Base-by-base conservation (phyloP, 495 filamentous ascomycete species). In the Baudoinia panamericana region DNA sequence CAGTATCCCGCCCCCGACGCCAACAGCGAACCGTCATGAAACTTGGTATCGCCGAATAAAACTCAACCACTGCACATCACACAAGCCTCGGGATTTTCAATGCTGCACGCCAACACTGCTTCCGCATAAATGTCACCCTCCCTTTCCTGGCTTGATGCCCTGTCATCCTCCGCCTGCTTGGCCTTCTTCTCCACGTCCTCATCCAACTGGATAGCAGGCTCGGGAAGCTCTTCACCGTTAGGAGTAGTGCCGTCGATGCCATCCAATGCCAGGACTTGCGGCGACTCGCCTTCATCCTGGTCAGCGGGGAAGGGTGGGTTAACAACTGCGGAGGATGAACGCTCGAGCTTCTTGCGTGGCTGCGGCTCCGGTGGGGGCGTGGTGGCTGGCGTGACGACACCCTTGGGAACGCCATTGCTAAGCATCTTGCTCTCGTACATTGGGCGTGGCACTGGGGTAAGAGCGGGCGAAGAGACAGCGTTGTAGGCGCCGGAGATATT, bases 111-210 rank as follows among this genome's bases (percentile, higher is more conserved):
- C 59, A 97, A 67, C 19, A 84, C 87, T 40, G 82, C 80, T 51
- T 94, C 80, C 3, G 85, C 84, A 62, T 90, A 97, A 51, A 97
- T 97, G 60, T 95, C 85, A 18, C 68, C 69, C 56, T 95, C 84
- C 5, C 82, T 70, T 41, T 73, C 73, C 40, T 72, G 65, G 58
- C 72, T 84, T 45, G 73, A 68, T 0, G 72, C 70, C 32, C 77
- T 69, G 16, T 67, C 68, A 50, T 85, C 80, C 46, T 81, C 76
- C 5, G 69, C 67, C 48, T 79, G 76, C 26, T 62, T 62, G 9
- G 29, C 1, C 61, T 71, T 76, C 56, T 65, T 70, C 22, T 45
- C 45, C 29, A 55, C 42, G 45, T 38, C 41, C 43, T 57, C 46
- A 36, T 50, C 62, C 11, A 23, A 15, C 10, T 59, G 50, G 2